Percentiles rank a stretch among this genome's conserved stretches.
These are phyloP conservation scores for Trifolium pratense DNA, from an alignment of 306 rosid species.

Conservation along the genomic window DNA sequence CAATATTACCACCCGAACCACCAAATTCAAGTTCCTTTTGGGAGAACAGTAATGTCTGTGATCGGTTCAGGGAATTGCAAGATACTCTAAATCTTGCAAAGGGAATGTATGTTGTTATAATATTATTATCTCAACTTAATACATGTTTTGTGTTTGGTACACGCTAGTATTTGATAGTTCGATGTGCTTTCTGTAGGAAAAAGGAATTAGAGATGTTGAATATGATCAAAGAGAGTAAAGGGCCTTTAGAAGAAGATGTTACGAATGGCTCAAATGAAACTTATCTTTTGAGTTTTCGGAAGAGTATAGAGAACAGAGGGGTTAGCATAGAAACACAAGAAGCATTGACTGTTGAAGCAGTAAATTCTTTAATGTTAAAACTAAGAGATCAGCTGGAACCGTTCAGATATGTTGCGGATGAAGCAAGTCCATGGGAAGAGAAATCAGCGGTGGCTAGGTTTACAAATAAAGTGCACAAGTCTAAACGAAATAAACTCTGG, in stretches of 20 bases:
- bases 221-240: constrained; percentile 56
- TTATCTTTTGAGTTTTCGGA: constrained; percentile 39
- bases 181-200: constrained; percentile 52
- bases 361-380: constrained; percentile 63
- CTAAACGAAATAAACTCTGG: constrained; percentile 74
- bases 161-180: constrained; percentile 23
- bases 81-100: constrained; percentile 68
- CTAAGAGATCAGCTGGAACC: constrained; percentile 69
- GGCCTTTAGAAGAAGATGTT: constrained; percentile 46
- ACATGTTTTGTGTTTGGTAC: background rate
- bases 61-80: constrained; percentile 62
- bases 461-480: constrained; percentile 55
- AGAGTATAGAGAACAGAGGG: constrained; percentile 55
- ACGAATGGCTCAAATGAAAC: constrained; percentile 41
- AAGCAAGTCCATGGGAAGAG: constrained; percentile 82
- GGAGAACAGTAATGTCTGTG: constrained; percentile 59
- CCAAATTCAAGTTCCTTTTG: constrained; percentile 70
- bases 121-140: background rate
- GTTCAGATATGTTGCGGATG: constrained; percentile 56
- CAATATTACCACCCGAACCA: constrained; percentile 53
- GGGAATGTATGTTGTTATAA: constrained; percentile 62
- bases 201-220: constrained; percentile 75
- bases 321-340: constrained; percentile 66
- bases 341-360: constrained; percentile 63
- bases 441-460: constrained; percentile 64